A percentile compares a stretch with the other conserved stretches of the same genome.
Evolutionary conservation across 2,329 filamentous ascomycete genomes (phyloP).

Genomic region (Boeremia exigua): DNA sequence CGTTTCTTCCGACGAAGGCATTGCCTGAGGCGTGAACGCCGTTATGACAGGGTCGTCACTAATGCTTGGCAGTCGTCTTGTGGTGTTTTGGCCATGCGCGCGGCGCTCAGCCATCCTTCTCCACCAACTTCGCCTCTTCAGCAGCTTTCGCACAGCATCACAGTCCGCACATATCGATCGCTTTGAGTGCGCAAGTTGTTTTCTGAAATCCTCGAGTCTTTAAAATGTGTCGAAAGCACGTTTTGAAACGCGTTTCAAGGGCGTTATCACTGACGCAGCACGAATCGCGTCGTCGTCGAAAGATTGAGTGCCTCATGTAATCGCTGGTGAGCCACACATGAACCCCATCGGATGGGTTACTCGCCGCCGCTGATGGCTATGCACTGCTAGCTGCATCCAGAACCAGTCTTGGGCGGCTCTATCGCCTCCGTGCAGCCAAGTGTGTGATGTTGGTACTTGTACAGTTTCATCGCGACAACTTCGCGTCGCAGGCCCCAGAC

Average conservation of each 20-base stretch:
- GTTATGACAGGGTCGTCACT: slow-evolving; percentile 29
- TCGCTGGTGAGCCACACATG: slow-evolving; percentile 29
- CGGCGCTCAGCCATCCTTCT: slow-evolving; percentile 6
- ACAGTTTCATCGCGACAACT: slow-evolving; percentile 42
- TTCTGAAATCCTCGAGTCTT: background rate
- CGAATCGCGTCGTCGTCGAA: slow-evolving; percentile 22
- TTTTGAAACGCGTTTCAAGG: slow-evolving; percentile 26
- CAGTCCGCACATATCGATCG: background rate
- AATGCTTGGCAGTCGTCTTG: slow-evolving; percentile 27
- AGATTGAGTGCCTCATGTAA: slow-evolving; percentile 26
- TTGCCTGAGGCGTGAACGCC: slow-evolving; percentile 30
- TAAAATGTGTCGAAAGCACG: slow-evolving; percentile 4
- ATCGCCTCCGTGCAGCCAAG: slow-evolving; percentile 36
- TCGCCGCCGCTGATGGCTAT: slow-evolving; percentile 39
- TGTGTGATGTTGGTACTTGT: slow-evolving; percentile 39
- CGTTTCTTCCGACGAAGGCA: slow-evolving; percentile 20
- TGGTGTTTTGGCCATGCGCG: slow-evolving; percentile 28
- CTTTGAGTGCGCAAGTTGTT: background rate
- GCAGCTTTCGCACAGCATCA: background rate
- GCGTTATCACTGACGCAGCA: slow-evolving; percentile 9
- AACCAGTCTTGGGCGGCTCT: slow-evolving; percentile 35
- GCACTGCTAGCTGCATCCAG: slow-evolving; percentile 24
- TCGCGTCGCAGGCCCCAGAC: slow-evolving; percentile 48
- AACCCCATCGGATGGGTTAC: slow-evolving; percentile 33
- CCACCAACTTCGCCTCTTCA: background rate